These are phyloP conservation scores for Hylodesmum podocarpum DNA, from an alignment of 306 rosid genomes.

Conservation along the genomic window DNA sequence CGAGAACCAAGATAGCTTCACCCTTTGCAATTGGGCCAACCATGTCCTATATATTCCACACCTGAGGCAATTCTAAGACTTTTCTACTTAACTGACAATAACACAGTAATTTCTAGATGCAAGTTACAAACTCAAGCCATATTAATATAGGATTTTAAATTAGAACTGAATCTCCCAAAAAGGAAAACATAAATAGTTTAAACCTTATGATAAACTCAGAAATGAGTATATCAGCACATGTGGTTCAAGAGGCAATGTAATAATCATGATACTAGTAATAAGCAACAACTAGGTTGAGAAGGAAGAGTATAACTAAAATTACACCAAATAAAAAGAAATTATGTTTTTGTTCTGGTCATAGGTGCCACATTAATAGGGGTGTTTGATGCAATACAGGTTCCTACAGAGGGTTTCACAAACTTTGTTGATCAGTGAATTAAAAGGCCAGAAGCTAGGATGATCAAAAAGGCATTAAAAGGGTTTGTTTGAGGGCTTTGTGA, in stretches of 20 bases:
- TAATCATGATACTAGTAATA: neutral
- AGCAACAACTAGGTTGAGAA: neutral
- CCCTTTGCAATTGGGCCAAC: conserved; percentile 17
- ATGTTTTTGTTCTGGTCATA: neutral
- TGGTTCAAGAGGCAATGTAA: conserved; percentile 21
- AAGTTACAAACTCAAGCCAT: neutral
- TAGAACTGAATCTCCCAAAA: neutral
- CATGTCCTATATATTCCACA: conserved; percentile 4
- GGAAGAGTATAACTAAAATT: conserved; percentile 4
- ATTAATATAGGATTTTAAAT: neutral
- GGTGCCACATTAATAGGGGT: neutral
- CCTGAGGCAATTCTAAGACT: neutral
- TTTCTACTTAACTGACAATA: neutral
- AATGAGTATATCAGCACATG: neutral
- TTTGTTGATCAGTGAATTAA: neutral
- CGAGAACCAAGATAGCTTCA: neutral
- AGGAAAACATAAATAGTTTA: neutral
- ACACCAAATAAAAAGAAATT: neutral
- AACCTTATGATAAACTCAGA: neutral
- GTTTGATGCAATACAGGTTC: neutral
- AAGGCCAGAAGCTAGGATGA: neutral
- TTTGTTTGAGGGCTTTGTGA: neutral
- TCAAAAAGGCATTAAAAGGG: neutral
- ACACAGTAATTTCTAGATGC: neutral
- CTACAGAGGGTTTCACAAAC: neutral